Evolutionary conservation across 257 asterid genomes (phyloP), one percentile per base, ranked within the genome.

Genomic region (Capsicum chinense): DNA sequence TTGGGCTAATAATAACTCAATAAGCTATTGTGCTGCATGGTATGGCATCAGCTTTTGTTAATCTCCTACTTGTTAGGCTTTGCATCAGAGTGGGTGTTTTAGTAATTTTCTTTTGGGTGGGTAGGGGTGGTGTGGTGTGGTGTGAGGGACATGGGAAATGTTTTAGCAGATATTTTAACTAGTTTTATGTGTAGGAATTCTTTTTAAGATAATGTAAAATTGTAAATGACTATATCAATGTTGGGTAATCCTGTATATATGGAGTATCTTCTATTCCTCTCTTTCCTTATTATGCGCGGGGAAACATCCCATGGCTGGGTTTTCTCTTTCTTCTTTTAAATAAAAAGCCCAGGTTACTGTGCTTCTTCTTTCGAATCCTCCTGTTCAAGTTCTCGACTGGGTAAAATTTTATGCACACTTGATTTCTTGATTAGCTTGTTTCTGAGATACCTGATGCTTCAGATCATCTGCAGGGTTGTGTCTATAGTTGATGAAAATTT

Each of bases 1-100:
- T 48, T 67, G 17, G 82, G 70, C 78, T 66, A 21, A 76, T 26
- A 26, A 26, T 79, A 79, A 67, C 56, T 74, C 10, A 48, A 50
- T 47, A 47, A 73, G 80, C 42, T 73, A n/a, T 73, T 50, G 58
- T 47, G 80, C 39, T 47, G 80, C 39, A 71, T 71, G 37, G 42
- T 47, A 47, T 47, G 12, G 0, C 26, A 21, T 48, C 59, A 48
- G 42, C n/a, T 50, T 73, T n/a, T 59, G 59, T n/a, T 48, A 48
- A 48, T 48, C 58, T 73, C 59, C 80, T 73, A n/a, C 80, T 73
- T 50, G 16, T 47, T 73, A 73, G 42, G 42, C 3, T 73, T 73
- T 73, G 80, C 80, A 47, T 48, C 42, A 48, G 37, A 47, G 59
- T n/a, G 35, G 80, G 37, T 19, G 47, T 48, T 47, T 26, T 9